phyloP scores from a whole-genome alignment of 2,329 filamentous ascomycete genomes.

The Aureobasidium leucospermi region DNA sequence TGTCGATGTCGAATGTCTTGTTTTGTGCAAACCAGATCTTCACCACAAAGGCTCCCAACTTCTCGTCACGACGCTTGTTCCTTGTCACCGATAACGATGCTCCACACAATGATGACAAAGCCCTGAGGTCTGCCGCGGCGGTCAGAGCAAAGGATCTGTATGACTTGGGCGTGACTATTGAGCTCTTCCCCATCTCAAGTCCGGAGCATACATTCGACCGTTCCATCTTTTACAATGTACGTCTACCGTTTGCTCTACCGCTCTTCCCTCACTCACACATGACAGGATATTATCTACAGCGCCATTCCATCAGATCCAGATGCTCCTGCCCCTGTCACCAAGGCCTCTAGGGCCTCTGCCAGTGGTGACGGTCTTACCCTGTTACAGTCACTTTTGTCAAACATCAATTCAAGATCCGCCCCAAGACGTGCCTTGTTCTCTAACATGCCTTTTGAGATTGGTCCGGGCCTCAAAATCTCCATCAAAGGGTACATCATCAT shows the following conservation, averaged over 20 bases:
- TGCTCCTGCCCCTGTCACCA: conserved; percentile 48
- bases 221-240: conserved; percentile 73
- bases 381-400: conserved; percentile 72
- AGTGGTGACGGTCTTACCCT: conserved; percentile 70
- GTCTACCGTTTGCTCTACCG: conserved; percentile 39
- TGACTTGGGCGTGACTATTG: conserved; percentile 83
- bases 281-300: conserved; percentile 82
- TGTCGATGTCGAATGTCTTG: conserved; percentile 80
- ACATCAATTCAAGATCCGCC: conserved; percentile 83
- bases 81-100: conserved; percentile 92
- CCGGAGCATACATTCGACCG: conserved; percentile 69
- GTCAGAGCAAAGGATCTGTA: conserved; percentile 92
- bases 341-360: conserved; percentile 54
- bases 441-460: conserved; percentile 79
- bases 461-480: conserved; percentile 75
- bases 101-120: conserved; percentile 68
- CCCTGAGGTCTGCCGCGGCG: conserved; percentile 65
- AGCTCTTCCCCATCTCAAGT: conserved; percentile 80
- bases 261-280: not conserved
- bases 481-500: conserved; percentile 90
- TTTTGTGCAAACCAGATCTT: conserved; percentile 97
- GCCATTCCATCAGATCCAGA: conserved; percentile 63
- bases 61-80: conserved; percentile 86
- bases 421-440: conserved; percentile 81
- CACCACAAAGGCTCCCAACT: conserved; percentile 89